Percentiles rank a stretch among this genome's conserved stretches.
phyloP scores from a whole-genome alignment of 441 rosid species.

The Adansonia grandidieri region DNA sequence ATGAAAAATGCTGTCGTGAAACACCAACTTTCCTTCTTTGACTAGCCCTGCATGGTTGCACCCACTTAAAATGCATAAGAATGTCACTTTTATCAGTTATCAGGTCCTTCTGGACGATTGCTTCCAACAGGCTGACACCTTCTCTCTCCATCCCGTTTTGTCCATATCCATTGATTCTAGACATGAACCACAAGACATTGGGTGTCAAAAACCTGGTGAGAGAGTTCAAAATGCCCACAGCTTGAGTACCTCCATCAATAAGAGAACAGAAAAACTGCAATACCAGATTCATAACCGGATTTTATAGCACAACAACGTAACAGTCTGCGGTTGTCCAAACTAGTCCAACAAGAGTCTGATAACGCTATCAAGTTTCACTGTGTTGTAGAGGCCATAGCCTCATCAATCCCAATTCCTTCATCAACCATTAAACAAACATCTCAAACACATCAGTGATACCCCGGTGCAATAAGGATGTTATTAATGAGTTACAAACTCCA shows the following conservation, averaged over 20 bases:
- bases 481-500: conserved; percentile 70
- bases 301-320: conserved; percentile 65
- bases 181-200: conserved; percentile 62
- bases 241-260: conserved; percentile 61
- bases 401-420: conserved; percentile 69
- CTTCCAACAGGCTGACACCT: conserved; percentile 57
- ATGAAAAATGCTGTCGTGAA: conserved; percentile 60
- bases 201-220: conserved; percentile 56
- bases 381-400: conserved; percentile 58
- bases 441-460: conserved; percentile 62
- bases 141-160: conserved; percentile 70
- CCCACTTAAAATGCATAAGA: conserved; percentile 62
- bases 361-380: conserved; percentile 52
- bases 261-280: conserved; percentile 69
- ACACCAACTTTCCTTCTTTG: conserved; percentile 62
- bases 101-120: conserved; percentile 55
- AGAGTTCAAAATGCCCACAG: conserved; percentile 57
- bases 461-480: conserved; percentile 65
- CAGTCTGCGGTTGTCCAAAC: conserved; percentile 45
- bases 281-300: conserved; percentile 52
- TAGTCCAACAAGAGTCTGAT: conserved; percentile 40
- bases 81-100: conserved; percentile 68
- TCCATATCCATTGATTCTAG: conserved; percentile 63
- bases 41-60: conserved; percentile 81
- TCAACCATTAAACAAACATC: conserved; percentile 73